Conservation (phyloP, 768 basidiomycete species). For the Hortiboletus flavorubellus region DNA sequence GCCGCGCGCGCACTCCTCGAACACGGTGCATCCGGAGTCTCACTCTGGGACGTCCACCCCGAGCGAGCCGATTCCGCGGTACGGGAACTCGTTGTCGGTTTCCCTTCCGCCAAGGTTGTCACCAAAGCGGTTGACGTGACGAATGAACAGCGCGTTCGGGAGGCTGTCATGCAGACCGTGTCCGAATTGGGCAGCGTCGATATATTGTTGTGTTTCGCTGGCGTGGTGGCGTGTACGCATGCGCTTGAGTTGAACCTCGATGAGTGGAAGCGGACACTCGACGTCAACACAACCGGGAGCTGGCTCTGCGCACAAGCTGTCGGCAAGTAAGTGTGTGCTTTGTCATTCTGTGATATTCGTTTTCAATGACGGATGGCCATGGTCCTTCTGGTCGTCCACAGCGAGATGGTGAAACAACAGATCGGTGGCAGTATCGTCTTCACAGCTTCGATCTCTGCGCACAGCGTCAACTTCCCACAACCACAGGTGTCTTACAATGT, state of each 20-base stretch:
- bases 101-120: conserved; percentile 33
- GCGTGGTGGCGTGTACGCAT: conserved; percentile 36
- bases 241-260: conserved; percentile 31
- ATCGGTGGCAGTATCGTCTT: conserved; percentile 42
- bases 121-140: conserved; percentile 36
- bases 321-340: conserved; percentile 29
- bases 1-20: conserved; percentile 41
- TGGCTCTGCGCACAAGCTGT: conserved; percentile 44
- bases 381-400: conserved; percentile 8
- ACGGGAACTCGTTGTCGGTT: conserved; percentile 21
- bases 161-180: conserved; percentile 25
- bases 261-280: conserved; percentile 38
- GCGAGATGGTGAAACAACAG: conserved; percentile 41
- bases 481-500: conserved; percentile 41
- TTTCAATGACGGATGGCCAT: neutral
- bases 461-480: conserved; percentile 40
- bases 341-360: neutral
- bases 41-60: conserved; percentile 25
- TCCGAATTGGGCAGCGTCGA: conserved; percentile 34
- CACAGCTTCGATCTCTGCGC: conserved; percentile 42
- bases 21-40: conserved; percentile 36
- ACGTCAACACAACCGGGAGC: conserved; percentile 44
- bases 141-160: conserved; percentile 21
- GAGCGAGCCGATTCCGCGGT: conserved; percentile 4
- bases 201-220: conserved; percentile 42